These are phyloP conservation scores for Beauveria australis DNA, from an alignment of 2,329 filamentous ascomycete genomes.

Conservation along the genomic window DNA sequence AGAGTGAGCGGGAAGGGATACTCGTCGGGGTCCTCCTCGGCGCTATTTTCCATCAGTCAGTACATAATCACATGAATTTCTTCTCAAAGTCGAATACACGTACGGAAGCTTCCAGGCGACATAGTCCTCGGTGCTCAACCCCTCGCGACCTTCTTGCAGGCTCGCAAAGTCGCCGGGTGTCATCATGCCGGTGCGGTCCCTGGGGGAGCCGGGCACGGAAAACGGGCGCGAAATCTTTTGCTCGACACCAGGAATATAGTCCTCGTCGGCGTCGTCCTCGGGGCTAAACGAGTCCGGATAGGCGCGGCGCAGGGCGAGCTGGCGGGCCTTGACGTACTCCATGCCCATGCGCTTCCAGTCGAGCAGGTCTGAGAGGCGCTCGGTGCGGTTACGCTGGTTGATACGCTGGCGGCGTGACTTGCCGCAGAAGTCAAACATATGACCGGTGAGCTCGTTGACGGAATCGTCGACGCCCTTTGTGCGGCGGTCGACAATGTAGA, in stretches of 20 bases:
- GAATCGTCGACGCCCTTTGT: conserved; percentile 96
- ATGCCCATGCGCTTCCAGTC: conserved; percentile 99
- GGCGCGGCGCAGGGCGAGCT: conserved; percentile 81
- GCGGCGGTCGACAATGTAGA: conserved; percentile 95
- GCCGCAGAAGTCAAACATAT: conserved; percentile 85
- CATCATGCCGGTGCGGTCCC: conserved; percentile 94
- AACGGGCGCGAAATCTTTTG: conserved; percentile 93
- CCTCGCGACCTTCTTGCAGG: conserved; percentile 87
- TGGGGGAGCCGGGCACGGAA: conserved; percentile 86
- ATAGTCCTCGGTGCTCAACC: conserved; percentile 92
- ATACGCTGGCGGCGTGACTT: conserved; percentile 96
- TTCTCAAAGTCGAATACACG: conserved; percentile 36
- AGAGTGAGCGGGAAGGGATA: conserved; percentile 53
- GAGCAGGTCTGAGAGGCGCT: conserved; percentile 85
- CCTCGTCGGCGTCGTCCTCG: conserved; percentile 74
- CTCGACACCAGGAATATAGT: conserved; percentile 86
- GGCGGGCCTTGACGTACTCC: conserved; percentile 97
- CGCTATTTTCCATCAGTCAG: conserved; percentile 41
- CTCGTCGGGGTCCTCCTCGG: conserved; percentile 85
- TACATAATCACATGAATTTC: not conserved
- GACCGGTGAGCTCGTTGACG: conserved; percentile 82
- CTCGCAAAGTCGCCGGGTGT: conserved; percentile 97
- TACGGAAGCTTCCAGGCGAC: conserved; percentile 97
- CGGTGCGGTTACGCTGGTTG: conserved; percentile 96
- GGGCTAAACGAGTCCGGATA: conserved; percentile 80